These are phyloP conservation scores for Cinchona pubescens DNA, from an alignment of 257 asterid species.

Conservation along the genomic window DNA sequence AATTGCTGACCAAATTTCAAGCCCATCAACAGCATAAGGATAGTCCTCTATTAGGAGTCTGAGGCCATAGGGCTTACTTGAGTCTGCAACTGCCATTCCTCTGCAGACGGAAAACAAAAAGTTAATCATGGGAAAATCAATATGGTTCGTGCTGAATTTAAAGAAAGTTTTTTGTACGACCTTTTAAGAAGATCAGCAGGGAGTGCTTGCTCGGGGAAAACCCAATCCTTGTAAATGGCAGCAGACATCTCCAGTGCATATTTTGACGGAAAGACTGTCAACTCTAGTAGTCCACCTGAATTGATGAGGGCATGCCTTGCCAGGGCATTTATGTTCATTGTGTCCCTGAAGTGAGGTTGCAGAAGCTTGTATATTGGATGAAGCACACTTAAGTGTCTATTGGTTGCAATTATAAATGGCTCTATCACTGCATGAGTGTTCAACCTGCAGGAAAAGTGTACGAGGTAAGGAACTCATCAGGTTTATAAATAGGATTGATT, in stretches of 20 bases:
- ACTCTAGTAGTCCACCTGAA: conserved; percentile 79
- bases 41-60: conserved; percentile 65
- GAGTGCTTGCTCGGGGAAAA: conserved; percentile 77
- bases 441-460: conserved; percentile 52
- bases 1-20: conserved; percentile 73
- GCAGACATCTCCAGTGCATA: conserved; percentile 85
- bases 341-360: conserved; percentile 89
- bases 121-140: not conserved
- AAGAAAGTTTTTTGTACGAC: conserved; percentile 25
- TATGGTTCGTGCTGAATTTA: not conserved
- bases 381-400: conserved; percentile 68
- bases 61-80: conserved; percentile 52
- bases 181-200: conserved; percentile 78
- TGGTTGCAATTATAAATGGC: conserved; percentile 79
- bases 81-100: conserved; percentile 67
- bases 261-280: conserved; percentile 68
- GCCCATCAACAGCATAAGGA: conserved; percentile 79
- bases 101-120: conserved; percentile 28
- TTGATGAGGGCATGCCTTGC: conserved; percentile 83
- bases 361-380: conserved; percentile 88
- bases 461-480: not conserved
- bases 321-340: conserved; percentile 77
- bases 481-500: not conserved
- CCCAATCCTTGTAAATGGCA: conserved; percentile 59
- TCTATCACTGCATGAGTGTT: conserved; percentile 92